Evolutionary conservation across 306 rosid species (phyloP), one percentile per base, ranked within the genome.

Genomic region (Leucaena leucocephala): DNA sequence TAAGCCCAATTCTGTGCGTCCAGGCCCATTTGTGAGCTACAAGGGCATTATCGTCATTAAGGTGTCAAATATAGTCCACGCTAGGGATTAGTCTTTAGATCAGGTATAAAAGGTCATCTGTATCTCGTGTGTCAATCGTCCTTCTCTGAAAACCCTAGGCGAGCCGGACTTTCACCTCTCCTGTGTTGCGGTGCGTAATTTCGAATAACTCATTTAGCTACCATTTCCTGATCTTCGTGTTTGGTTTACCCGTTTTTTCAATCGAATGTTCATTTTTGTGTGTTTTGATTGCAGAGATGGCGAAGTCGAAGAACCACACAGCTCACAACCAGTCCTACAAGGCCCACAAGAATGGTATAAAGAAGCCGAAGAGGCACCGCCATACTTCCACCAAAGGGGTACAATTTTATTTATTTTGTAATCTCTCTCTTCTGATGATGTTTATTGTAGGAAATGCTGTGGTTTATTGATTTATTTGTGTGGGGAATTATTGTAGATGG

Each of bases 281-380:
- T 38, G 7, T 14, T 0, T 69, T 72, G 45, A 17, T 78, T 81
- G 50, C 87, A 95, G 96, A 89, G 36, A 96, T 96, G 99, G 99
- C 99, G 6, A 96, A 96, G 96, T 96, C 99, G 74, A 96, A 96
- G 99, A 96, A 96, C 58, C 98, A 96, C 94, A 96, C 99, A 0
- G 97, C 99, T 50, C 99, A 96, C 97, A 96, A 96, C 86, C 99
- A 96, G 77, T 96, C 99, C 76, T 84, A 80, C 87, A 96, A 96
- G 89, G 99, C 78, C 48, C 78, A 75, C 34, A 75, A 44, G 45
- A 75, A 75, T 16, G 78, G 78, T 71, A 75, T 59, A n/a, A 75
- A 75, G 14, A 75, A 73, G 77, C 67, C 77, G 6, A 73, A 48
- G 67, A 75, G 36, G 71, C 78, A 75, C 44, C 70, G 71, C 45